phyloP scores from a whole-genome alignment of 78 protist species.

The Dictyostelium capitatum region DNA sequence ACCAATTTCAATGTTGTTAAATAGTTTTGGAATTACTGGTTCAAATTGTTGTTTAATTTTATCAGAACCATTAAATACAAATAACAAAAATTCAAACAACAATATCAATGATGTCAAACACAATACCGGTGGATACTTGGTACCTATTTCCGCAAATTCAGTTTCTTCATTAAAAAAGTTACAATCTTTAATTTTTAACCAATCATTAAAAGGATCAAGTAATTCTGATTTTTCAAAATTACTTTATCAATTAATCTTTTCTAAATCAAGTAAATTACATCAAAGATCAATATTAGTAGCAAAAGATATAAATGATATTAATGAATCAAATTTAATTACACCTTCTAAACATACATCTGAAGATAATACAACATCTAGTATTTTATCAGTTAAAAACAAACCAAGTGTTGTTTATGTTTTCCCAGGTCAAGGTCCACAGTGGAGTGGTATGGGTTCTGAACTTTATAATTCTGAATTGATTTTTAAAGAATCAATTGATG shows the following conservation, averaged over 20 bases:
- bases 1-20: slow-evolving; percentile 13
- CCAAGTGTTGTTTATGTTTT: background rate
- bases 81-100: background rate
- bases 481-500: background rate
- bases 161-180: background rate
- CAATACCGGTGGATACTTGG: background rate
- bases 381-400: background rate
- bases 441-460: background rate
- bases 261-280: background rate
- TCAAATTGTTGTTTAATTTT: slow-evolving; percentile 80
- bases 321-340: background rate
- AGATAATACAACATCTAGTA: background rate
- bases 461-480: background rate
- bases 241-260: background rate
- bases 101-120: background rate
- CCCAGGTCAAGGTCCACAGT: slow-evolving; percentile 22
- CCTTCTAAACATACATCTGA: background rate
- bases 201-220: too few species aligned
- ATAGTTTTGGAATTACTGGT: slow-evolving; percentile 89
- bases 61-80: background rate
- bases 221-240: too few species aligned
- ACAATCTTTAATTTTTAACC: too few species aligned
- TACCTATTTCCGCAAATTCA: slow-evolving; percentile 10
- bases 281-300: background rate
- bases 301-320: background rate